Conservation (phyloP, 495 filamentous ascomycete genomes). For the Apiosordaria backusii region DNA sequence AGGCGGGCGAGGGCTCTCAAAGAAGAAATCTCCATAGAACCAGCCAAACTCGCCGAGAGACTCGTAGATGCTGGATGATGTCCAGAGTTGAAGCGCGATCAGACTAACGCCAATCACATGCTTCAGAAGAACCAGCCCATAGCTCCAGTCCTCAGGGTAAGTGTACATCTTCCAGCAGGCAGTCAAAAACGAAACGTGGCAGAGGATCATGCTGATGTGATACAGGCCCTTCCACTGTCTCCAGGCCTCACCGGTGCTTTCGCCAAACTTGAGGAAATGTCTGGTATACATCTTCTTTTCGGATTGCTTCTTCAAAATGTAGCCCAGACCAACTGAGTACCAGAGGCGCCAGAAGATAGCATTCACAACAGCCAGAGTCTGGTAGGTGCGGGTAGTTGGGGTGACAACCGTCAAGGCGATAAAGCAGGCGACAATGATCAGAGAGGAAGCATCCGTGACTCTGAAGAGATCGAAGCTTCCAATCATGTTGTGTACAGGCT, state of each 20-base stretch:
- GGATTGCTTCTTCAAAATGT: constrained; percentile 80
- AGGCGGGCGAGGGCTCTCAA: constrained; percentile 79
- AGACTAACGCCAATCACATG: constrained; percentile 80
- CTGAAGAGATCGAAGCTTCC: constrained; percentile 89
- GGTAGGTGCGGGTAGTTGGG: constrained; percentile 69
- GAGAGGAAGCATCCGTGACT: constrained; percentile 73
- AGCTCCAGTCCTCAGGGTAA: constrained; percentile 76
- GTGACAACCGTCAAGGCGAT: constrained; percentile 68
- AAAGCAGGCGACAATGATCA: constrained; percentile 71
- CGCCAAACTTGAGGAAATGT: constrained; percentile 95
- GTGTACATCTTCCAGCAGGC: constrained; percentile 97
- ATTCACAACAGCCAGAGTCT: constrained; percentile 74
- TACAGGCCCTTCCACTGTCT: constrained; percentile 97
- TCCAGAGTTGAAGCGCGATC: constrained; percentile 89
- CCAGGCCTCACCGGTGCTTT: constrained; percentile 88
- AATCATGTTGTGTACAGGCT: constrained; percentile 72
- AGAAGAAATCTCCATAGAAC: constrained; percentile 99
- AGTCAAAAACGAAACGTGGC: constrained; percentile 81
- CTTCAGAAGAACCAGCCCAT: constrained; percentile 76
- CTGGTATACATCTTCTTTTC: constrained; percentile 88
- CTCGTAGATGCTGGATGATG: constrained; percentile 87
- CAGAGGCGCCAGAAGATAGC: constrained; percentile 83
- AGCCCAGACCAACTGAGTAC: constrained; percentile 86
- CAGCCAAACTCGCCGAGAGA: constrained; percentile 97
- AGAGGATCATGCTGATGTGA: constrained; percentile 85